Conservation (phyloP, 2,329 filamentous ascomycete species). For the Paracoccidioides lutzii region DNA sequence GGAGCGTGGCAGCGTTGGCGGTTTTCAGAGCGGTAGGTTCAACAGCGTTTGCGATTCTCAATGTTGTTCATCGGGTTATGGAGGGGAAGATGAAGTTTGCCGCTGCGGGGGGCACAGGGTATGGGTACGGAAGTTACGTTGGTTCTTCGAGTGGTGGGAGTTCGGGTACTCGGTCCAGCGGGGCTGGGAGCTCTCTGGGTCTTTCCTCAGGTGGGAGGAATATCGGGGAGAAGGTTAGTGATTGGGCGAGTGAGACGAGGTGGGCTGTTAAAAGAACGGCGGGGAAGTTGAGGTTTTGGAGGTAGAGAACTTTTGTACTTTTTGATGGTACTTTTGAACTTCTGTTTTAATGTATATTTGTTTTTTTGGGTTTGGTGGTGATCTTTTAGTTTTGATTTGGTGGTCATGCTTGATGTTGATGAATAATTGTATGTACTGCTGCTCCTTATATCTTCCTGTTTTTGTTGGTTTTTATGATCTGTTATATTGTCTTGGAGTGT, state of each 20-base stretch:
- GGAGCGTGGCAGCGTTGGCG: slow-evolving; percentile 75
- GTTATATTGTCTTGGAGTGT: no score
- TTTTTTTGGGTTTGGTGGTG: no score
- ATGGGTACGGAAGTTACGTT: slow-evolving; percentile 5
- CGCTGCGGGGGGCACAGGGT: slow-evolving; percentile 15
- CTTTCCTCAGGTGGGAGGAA: slow-evolving; percentile 16
- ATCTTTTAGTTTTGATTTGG: neutral
- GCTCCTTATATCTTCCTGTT: no score
- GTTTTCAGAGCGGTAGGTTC: slow-evolving; percentile 77
- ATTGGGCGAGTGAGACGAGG: slow-evolving; percentile 23
- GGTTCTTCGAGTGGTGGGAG: slow-evolving; percentile 4
- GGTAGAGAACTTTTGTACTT: slow-evolving; percentile 16
- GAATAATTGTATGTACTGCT: no score
- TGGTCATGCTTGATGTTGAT: neutral
- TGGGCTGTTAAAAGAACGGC: slow-evolving; percentile 23
- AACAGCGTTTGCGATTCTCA: slow-evolving; percentile 70
- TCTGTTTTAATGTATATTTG: neutral
- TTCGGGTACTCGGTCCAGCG: neutral
- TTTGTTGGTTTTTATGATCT: no score
- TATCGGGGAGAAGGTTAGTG: slow-evolving; percentile 22
- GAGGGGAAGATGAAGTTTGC: slow-evolving; percentile 63
- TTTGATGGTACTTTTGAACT: neutral
- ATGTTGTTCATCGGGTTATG: slow-evolving; percentile 68
- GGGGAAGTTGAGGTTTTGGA: slow-evolving; percentile 30
- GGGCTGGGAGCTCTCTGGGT: slow-evolving; percentile 7